Evolutionary conservation across 73 alveolate species (phyloP).

Genomic region (Symbiodinium pilosum): DNA sequence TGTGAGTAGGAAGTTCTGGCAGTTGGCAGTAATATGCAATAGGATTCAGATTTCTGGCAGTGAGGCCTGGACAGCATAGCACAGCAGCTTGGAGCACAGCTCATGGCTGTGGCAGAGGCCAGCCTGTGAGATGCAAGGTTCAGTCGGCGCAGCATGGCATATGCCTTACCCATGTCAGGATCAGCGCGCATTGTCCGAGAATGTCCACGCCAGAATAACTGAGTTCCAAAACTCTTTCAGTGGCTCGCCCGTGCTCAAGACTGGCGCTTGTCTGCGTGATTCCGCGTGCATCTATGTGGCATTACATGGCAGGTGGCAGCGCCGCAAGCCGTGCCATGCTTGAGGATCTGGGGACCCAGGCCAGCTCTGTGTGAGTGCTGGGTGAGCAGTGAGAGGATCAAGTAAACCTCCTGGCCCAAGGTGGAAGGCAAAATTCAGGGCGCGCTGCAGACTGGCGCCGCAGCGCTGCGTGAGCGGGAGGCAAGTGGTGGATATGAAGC

Average conservation of each 20-base stretch:
- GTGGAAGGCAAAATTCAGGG: constrained; percentile 32
- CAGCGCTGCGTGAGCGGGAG: constrained; percentile 30
- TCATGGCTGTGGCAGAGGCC: constrained; percentile 51
- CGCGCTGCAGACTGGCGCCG: background rate
- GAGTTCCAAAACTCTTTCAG: constrained; percentile 39
- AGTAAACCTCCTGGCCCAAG: too few relatives aligned
- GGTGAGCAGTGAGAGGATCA: too few relatives aligned
- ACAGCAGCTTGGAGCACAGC: constrained; percentile 59
- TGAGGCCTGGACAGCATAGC: constrained; percentile 33
- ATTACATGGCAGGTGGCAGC: constrained; percentile 14
- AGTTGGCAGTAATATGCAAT: too few relatives aligned
- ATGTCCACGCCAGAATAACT: background rate
- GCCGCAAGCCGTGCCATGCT: constrained; percentile 37
- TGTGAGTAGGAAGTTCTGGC: background rate
- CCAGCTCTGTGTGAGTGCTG: too few relatives aligned
- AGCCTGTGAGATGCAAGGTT: background rate
- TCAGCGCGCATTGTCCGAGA: constrained; percentile 20
- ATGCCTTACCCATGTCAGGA: background rate
- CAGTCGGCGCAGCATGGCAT: background rate
- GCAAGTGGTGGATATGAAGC: background rate
- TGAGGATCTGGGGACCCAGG: constrained; percentile 51
- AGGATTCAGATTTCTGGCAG: too few relatives aligned
- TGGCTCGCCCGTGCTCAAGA: background rate
- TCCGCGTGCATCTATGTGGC: too few relatives aligned
- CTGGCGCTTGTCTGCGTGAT: too few relatives aligned